These are phyloP conservation scores for Spathaspora arborariae DNA, from an alignment of 805 yeast species.

Conservation along the genomic window DNA sequence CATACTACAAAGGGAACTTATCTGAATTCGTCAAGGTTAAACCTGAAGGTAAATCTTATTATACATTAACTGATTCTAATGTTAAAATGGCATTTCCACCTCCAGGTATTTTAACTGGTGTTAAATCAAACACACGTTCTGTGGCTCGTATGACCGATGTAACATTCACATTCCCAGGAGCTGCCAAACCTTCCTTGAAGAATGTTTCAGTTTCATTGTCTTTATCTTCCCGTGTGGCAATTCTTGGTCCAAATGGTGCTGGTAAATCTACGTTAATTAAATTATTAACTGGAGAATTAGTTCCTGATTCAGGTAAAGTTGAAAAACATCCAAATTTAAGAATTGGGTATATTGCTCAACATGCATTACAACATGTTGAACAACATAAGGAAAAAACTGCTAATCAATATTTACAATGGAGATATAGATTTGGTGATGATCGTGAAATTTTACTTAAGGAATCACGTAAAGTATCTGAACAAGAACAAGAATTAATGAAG, in stretches of 20 bases:
- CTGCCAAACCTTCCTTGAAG: constrained; percentile 72
- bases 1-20: constrained; percentile 92
- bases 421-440: constrained; percentile 96
- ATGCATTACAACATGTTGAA: constrained; percentile 95
- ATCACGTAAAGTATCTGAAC: constrained; percentile 77
- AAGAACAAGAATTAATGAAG: constrained; percentile 70
- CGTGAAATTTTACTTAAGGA: constrained; percentile 94
- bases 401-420: constrained; percentile 96
- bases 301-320: constrained; percentile 83
- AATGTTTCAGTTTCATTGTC: constrained; percentile 88
- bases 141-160: constrained; percentile 86
- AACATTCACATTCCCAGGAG: constrained; percentile 87
- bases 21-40: constrained; percentile 86
- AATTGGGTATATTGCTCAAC: constrained; percentile 98
- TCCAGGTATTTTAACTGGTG: constrained; percentile 97
- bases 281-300: constrained; percentile 85
- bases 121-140: constrained; percentile 89
- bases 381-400: constrained; percentile 97
- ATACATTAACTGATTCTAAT: constrained; percentile 86
- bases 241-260: constrained; percentile 98
- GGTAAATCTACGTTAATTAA: constrained; percentile 96
- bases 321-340: constrained; percentile 98
- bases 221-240: constrained; percentile 93
- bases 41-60: constrained; percentile 96
- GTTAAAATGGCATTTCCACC: constrained; percentile 98